These are phyloP conservation scores for Pestalotiopsis sp. DNA, from an alignment of 2,329 filamentous ascomycete genomes.

Conservation along the genomic window DNA sequence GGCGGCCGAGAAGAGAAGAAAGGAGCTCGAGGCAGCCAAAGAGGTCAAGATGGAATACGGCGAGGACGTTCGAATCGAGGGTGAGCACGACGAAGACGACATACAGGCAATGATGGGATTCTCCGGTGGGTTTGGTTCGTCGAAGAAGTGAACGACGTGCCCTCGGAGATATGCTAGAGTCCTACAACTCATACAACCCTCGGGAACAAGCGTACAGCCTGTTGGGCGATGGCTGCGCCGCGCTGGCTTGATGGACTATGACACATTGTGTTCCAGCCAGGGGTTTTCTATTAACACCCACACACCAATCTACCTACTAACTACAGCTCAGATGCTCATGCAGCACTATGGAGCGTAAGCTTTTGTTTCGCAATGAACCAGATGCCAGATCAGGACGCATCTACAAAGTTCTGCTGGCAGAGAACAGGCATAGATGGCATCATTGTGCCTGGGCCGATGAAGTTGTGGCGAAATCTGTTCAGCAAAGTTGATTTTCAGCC, in stretches of 20 bases:
- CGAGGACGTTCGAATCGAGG: slow-evolving; percentile 66
- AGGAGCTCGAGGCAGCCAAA: slow-evolving; percentile 52
- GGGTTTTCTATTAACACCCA: no score
- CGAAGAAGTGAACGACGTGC: slow-evolving; percentile 45
- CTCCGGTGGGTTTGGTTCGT: slow-evolving; percentile 63
- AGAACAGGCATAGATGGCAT: no score
- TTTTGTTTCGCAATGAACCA: no score
- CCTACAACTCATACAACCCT: neutral
- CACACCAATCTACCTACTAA: no score
- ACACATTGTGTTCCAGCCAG: no score
- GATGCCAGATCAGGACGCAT: no score
- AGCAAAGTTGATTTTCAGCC: no score
- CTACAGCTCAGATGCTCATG: no score
- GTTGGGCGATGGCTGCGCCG: neutral
- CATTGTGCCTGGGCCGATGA: no score
- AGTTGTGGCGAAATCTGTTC: no score
- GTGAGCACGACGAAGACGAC: slow-evolving; percentile 72
- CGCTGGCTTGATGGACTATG: neutral
- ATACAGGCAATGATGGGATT: slow-evolving; percentile 72
- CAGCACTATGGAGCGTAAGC: no score
- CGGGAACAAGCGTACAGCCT: neutral
- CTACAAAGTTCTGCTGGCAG: no score
- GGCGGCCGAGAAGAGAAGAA: slow-evolving; percentile 55
- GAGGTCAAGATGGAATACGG: slow-evolving; percentile 65
- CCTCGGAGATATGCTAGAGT: neutral